These are phyloP conservation scores for Chlorella sp. DNA, from an alignment of 139 green algal species.

Conservation along the genomic window DNA sequence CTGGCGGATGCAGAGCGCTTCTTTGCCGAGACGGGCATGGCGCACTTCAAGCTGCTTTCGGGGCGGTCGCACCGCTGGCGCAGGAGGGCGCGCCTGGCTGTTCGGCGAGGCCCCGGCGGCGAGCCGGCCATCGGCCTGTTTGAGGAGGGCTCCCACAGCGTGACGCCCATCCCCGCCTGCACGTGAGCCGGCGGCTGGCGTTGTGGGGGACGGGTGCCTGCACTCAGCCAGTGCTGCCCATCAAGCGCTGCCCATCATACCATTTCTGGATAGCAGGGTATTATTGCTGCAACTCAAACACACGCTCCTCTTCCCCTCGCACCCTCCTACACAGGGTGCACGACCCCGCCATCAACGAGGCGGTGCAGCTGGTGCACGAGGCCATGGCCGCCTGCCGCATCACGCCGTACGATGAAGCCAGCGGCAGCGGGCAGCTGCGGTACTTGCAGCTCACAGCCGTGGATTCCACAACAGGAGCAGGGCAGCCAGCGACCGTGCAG, in stretches of 20 bases:
- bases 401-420: constrained; percentile 53
- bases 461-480: neutral
- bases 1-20: constrained; percentile 40
- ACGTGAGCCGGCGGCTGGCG: constrained; percentile 38
- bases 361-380: constrained; percentile 51
- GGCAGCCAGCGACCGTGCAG: constrained; percentile 30
- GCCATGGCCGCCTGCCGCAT: constrained; percentile 26
- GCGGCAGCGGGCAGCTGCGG: constrained; percentile 56
- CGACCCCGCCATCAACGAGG: constrained; percentile 69
- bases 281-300: too few species aligned
- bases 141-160: constrained; percentile 48
- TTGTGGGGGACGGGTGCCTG: too few species aligned
- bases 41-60: constrained; percentile 13
- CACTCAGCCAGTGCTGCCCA: too few species aligned
- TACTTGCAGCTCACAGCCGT: constrained; percentile 76
- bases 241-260: too few species aligned
- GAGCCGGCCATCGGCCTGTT: constrained; percentile 59
- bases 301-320: too few species aligned
- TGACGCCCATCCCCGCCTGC: constrained; percentile 59
- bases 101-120: constrained; percentile 35
- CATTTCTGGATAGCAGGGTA: too few species aligned
- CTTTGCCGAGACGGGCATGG: constrained; percentile 30
- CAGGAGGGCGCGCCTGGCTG: constrained; percentile 65
- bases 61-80: constrained; percentile 55
- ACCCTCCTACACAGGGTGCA: constrained; percentile 47